Evolutionary conservation across 495 filamentous ascomycete genomes (phyloP).

Genomic region (Xylaria venustula): DNA sequence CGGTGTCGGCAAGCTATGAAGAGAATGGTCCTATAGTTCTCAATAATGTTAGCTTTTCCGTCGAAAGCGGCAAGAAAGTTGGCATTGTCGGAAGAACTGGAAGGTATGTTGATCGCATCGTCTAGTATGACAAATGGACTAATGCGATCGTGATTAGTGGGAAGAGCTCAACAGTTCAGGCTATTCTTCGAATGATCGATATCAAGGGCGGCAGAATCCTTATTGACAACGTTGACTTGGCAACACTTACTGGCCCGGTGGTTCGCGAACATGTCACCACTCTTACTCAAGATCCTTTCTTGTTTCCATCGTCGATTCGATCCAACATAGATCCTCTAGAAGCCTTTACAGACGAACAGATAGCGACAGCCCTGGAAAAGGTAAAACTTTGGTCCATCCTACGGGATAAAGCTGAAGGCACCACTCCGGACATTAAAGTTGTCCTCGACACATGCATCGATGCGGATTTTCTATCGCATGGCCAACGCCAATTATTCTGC

Average conservation of each 20-base stretch:
- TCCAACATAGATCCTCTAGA: conserved; percentile 42
- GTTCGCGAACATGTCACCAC: conserved; percentile 36
- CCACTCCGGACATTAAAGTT: conserved; percentile 26
- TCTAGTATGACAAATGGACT: background rate
- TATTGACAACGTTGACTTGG: conserved; percentile 44
- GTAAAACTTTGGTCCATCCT: conserved; percentile 2
- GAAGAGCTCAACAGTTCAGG: conserved; percentile 36
- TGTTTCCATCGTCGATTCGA: conserved; percentile 39
- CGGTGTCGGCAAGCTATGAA: conserved; percentile 16
- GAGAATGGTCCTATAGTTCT: conserved; percentile 1
- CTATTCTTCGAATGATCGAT: conserved; percentile 40
- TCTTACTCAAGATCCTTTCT: conserved; percentile 46
- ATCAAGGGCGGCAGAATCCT: conserved; percentile 31
- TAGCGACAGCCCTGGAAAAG: background rate
- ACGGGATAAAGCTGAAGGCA: background rate
- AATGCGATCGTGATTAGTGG: conserved; percentile 26
- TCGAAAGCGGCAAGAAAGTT: conserved; percentile 39
- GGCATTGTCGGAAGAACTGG: conserved; percentile 49
- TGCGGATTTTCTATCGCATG: conserved; percentile 41
- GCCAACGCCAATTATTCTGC: conserved; percentile 49
- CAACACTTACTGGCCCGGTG: conserved; percentile 20
- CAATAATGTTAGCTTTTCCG: conserved; percentile 7
- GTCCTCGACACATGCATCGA: conserved; percentile 30
- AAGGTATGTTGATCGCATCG: conserved; percentile 23
- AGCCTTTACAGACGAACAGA: background rate